These are phyloP conservation scores for Fraxinus quadrangulata DNA, from an alignment of 257 asterid species.

Conservation along the genomic window DNA sequence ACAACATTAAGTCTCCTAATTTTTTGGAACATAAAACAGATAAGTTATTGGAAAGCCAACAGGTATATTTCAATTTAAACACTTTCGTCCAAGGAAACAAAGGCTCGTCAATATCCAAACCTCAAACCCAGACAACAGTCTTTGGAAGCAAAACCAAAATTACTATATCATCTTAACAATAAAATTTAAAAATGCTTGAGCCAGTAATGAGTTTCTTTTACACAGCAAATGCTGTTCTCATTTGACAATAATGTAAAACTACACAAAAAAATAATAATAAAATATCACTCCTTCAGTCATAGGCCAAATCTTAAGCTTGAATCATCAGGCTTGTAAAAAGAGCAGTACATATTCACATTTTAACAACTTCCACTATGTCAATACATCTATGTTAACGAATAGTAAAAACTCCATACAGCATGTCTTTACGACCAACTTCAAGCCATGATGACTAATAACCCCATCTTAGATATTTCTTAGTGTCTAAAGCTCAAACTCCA, in stretches of 20 bases:
- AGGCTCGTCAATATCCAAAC: background rate
- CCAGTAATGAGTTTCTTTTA: background rate
- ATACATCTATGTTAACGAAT: background rate
- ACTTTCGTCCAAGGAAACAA: background rate
- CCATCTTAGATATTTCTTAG: background rate
- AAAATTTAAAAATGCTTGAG: background rate
- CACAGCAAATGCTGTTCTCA: background rate
- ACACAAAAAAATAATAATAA: background rate
- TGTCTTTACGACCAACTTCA: background rate
- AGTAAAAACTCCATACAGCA: background rate
- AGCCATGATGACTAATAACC: background rate
- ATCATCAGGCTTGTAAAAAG: background rate
- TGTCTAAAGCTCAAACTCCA: background rate
- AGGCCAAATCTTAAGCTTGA: background rate
- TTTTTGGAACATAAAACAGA: background rate
- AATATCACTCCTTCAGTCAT: slow-evolving; percentile 1
- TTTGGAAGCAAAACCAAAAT: background rate
- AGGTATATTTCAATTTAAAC: background rate
- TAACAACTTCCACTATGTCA: background rate
- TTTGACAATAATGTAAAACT: background rate
- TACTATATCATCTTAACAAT: background rate
- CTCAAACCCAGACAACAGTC: slow-evolving; percentile 3
- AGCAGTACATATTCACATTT: background rate
- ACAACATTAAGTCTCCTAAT: background rate
- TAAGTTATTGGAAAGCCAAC: background rate